Evolutionary conservation across 257 asterid species (phyloP).

Genomic region (Thymus mandschuricus): DNA sequence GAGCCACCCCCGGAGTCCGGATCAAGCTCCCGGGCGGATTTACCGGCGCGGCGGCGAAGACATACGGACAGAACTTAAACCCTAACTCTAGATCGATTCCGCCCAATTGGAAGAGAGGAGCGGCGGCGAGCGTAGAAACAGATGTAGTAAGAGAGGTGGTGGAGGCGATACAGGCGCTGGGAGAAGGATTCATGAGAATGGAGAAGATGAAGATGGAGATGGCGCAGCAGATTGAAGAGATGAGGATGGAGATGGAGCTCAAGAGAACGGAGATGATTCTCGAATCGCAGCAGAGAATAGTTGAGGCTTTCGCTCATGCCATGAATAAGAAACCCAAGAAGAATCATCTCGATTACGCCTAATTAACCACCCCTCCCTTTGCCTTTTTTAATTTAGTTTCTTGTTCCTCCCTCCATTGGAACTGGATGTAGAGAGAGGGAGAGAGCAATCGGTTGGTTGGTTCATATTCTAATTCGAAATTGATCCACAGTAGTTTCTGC

Average conservation of each 20-base stretch:
- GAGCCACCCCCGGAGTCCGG: constrained; percentile 52
- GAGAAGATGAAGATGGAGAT: constrained; percentile 87
- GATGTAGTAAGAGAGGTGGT: constrained; percentile 41
- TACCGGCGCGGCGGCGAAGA: constrained; percentile 8
- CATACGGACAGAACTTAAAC: constrained; percentile 30
- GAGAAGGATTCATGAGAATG: constrained; percentile 77
- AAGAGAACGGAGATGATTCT: constrained; percentile 80
- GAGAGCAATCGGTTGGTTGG: not conserved
- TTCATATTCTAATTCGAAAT: no score
- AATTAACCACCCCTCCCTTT: not conserved
- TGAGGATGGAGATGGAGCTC: constrained; percentile 88
- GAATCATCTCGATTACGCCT: constrained; percentile 27
- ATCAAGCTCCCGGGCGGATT: constrained; percentile 53
- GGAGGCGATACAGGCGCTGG: constrained; percentile 56
- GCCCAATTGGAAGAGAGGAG: constrained; percentile 14
- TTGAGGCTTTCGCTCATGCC: constrained; percentile 62
- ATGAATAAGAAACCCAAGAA: constrained; percentile 48
- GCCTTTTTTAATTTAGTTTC: not conserved
- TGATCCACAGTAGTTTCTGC: no score
- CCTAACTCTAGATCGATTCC: not conserved
- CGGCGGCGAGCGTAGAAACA: constrained; percentile 13
- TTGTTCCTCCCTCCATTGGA: not conserved
- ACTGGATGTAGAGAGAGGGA: not conserved
- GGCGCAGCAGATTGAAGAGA: constrained; percentile 64
- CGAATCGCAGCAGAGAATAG: constrained; percentile 75